phyloP scores from a whole-genome alignment of 2,329 filamentous ascomycete genomes.

The Microcyclospora pomicola region DNA sequence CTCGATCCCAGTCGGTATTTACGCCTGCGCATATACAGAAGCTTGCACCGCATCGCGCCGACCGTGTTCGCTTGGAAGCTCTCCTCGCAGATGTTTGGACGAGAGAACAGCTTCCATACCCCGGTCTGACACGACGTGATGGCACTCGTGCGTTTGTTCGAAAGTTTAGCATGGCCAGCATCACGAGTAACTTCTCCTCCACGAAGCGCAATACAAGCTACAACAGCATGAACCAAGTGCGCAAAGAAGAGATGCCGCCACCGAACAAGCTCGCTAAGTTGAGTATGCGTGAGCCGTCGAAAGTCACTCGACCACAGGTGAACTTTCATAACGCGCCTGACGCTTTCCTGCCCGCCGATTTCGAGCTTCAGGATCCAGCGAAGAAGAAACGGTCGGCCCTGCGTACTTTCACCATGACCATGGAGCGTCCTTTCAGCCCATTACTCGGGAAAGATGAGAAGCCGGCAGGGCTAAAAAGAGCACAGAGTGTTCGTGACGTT shows the following conservation, averaged over 20 bases:
- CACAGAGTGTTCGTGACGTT: constrained; percentile 18
- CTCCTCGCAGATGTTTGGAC: constrained; percentile 72
- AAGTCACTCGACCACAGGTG: constrained; percentile 17
- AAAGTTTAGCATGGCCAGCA: constrained; percentile 71
- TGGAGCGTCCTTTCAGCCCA: constrained; percentile 23
- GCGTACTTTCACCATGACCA: constrained; percentile 20
- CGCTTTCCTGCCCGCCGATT: constrained; percentile 35
- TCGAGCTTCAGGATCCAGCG: constrained; percentile 25
- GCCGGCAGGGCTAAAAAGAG: constrained; percentile 12
- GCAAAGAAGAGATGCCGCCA: constrained; percentile 18
- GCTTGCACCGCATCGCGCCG: constrained; percentile 58
- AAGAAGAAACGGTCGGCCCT: constrained; percentile 17
- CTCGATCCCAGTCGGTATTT: constrained; percentile 67
- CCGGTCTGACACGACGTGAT: constrained; percentile 54
- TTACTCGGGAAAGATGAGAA: constrained; percentile 13
- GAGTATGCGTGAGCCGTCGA: not conserved
- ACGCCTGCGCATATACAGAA: constrained; percentile 55
- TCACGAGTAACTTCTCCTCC: constrained; percentile 63
- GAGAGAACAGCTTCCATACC: constrained; percentile 63
- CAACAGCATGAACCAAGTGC: constrained; percentile 23
- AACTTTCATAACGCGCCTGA: constrained; percentile 36
- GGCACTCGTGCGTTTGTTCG: constrained; percentile 54
- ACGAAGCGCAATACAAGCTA: constrained; percentile 54
- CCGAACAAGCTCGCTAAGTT: constrained; percentile 1
- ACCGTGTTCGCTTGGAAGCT: constrained; percentile 64